Evolutionary conservation across 495 filamentous ascomycete genomes (phyloP), one percentile per base, ranked within the genome.

Genomic region (Aspergillus olivimuriae): DNA sequence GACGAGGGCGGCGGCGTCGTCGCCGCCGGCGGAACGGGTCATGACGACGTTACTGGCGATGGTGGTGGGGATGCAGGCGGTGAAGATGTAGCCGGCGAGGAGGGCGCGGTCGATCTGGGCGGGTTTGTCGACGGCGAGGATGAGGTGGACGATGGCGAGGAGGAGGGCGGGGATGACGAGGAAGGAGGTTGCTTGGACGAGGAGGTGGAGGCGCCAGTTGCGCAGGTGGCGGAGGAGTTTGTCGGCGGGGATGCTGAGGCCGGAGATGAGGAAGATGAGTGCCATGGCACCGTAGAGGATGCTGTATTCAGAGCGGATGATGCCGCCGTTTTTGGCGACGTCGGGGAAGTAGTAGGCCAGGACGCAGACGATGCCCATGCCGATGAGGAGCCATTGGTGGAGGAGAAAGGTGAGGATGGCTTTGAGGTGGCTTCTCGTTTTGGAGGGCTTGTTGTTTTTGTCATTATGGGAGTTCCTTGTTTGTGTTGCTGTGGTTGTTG

Each of bases 21-120:
- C 75, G 4, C 75, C 73, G 4, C 75, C 73, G 4, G 74, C 69
- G 12, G 71, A 63, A 18, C 71, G 60, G 23, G 74, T 77, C 74
- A 77, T 78, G 4, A 78, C 73, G 24, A 78, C 73, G 56, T 78
- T 78, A 44, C 73, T 77, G 4, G 75, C 75, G 41, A 78, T 73
- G 4, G 74, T 78, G 5, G 75, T 78, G 8, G 73, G 75, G n/a
- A 76, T 75, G 51, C 73, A 77, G n/a, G 70, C 62, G 10, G 72
- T 67, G 19, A 75, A 64, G 11, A 77, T 65, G 56, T 77, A 76
- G 15, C 74, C 75, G 2, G 74, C 69, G 44, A 78, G 49, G 39
- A 78, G 65, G 37, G 72, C 71, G 7, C 66, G 63, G 40, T 75
- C 68, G 44, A 76, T 68, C 10, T 57, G 56, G 0, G 56, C 63